Evolutionary conservation across 345 rosid genomes (phyloP), one percentile per base, ranked within the genome.

Genomic region (Excoecaria agallocha): DNA sequence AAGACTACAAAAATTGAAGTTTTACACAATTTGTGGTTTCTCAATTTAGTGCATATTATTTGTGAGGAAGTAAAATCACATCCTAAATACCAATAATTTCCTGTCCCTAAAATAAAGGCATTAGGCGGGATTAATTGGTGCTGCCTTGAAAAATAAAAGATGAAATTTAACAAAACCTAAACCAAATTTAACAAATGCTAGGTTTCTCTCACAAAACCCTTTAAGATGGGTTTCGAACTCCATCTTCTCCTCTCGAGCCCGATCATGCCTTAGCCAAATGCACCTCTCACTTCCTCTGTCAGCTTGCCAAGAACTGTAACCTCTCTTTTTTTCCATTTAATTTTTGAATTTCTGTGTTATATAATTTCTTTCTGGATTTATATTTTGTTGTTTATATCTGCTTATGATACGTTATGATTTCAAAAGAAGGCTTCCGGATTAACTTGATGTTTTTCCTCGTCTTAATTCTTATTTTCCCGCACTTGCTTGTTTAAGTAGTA

Each of bases 251-350:
- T 30, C 43, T 65, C 8, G 86, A 85, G 64, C 63, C 78, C 35
- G 82, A 80, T 80, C 92, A 86, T 38, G 86, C 77, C 25, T 88
- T 84, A 12, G 87, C 89, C 68, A 77, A 74, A 50, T 73, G 54
- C 45, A 89, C 94, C 20, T 75, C 78, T 78, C 71, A 76, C 52
- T 73, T 74, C 20, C 79, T 91, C 82, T 75, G 82, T 46, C 83
- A 85, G n/a, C 70, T 85, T 16, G 88, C 94, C 35, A 83, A 82
- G 79, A 82, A 80, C 65, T 93, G 97, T 92, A 61, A 17, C 10
- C 13, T 57, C 19, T 51, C 6, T 43, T 3, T 39, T 48, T 20
- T 8, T 43, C 19, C 5, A 12, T 1, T 54, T 16, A 12, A 15
- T 54, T 54, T 54, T 54, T 20, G n/a, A 16, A 3, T 54, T 54